Percentiles rank a stretch among this genome's conserved stretches.
Evolutionary conservation across 768 basidiomycete species (phyloP).

Genomic region (Boletus eberwhitei): DNA sequence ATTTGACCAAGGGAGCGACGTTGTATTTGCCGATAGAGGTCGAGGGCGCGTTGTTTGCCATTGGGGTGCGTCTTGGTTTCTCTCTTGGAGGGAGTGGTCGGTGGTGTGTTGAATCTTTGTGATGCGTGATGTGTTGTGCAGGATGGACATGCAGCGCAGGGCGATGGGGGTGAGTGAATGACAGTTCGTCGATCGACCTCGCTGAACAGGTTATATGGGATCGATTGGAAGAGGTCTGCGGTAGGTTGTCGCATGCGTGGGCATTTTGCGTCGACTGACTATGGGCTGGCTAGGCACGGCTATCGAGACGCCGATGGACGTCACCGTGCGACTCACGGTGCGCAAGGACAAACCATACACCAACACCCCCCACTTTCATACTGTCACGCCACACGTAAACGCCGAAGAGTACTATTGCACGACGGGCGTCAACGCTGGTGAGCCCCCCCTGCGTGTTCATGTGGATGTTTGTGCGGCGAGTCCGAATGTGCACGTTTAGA

Average conservation of each 20-base stretch:
- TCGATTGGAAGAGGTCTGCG: conserved; percentile 49
- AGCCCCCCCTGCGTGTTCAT: background rate
- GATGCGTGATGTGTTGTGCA: conserved; percentile 14
- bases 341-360: conserved; percentile 55
- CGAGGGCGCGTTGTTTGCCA: conserved; percentile 57
- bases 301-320: conserved; percentile 61
- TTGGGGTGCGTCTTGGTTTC: conserved; percentile 39
- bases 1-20: conserved; percentile 52
- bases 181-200: background rate
- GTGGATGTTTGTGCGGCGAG: background rate
- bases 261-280: background rate
- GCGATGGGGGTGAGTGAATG: conserved; percentile 53
- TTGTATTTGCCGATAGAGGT: conserved; percentile 57
- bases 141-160: conserved; percentile 68
- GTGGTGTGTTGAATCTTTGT: background rate
- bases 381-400: conserved; percentile 17
- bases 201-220: background rate
- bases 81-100: background rate
- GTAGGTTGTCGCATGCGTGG: conserved; percentile 31
- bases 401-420: conserved; percentile 50
- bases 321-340: conserved; percentile 52
- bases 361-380: conserved; percentile 54
- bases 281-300: conserved; percentile 44
- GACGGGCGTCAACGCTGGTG: conserved; percentile 51
- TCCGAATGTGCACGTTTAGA: conserved; percentile 27